Evolutionary conservation across 768 basidiomycete genomes (phyloP), one percentile per base, ranked within the genome.

Genomic region (Rhodosporidiobolus odoratus): DNA sequence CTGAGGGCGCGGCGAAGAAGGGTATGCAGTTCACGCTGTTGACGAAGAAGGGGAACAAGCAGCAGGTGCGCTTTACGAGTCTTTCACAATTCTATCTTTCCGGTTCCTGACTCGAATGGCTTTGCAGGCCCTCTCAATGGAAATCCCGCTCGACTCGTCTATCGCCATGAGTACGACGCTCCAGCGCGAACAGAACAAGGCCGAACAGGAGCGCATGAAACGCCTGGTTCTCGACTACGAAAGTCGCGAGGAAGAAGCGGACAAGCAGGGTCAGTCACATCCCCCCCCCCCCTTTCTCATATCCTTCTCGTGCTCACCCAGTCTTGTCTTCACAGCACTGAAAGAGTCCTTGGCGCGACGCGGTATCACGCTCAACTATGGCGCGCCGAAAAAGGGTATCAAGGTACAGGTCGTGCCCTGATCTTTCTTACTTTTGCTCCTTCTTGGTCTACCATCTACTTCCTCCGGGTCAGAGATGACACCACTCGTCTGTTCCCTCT

Each of bases 161-260:
- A 83, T 99, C 38, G 96, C 95, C 1, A 84, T 93, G 59, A 92
- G 96, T 76, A 94, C 93, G 3, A 87, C 89, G 38, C 86, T 89
- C 3, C 91, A 96, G 52, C 96, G 97, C 77, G 82, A 91, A 71
- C 92, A 93, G 78, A 92, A 94, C 80, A 91, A 89, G 80, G 92
- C 91, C 12, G 96, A 99, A 78, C 95, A 98, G 75, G 92, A 98
- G 79, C 91, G 97, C 71, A 82, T 99, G 75, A 99, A 99, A 82
- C 86, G 88, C n/a, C 84, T 98, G 27, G 96, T 96, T 6, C 84
- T 95, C 62, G 85, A 92, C 78, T 93, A 69, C 66, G 77, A 78
- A 32, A 25, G 23, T 13, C 66, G 73, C 35, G 65, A 74, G 40
- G 73, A 74, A 57, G 73, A 61, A 12, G 47, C 59, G 25, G 73